Base-by-base conservation (phyloP, 306 rosid species). In the Senna tora region DNA sequence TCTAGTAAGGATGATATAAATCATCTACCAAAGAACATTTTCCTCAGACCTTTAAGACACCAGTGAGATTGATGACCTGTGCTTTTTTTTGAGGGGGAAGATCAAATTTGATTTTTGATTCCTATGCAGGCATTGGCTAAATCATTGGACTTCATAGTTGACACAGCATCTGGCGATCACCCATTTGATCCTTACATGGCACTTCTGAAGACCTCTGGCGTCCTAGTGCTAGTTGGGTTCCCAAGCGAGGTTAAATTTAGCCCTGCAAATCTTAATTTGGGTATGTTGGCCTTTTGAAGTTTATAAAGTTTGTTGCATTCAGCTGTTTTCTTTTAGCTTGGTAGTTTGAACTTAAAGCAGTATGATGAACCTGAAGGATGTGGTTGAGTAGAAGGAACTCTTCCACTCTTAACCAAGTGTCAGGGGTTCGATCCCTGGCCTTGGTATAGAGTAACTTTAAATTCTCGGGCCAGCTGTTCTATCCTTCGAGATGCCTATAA, bases 101-200 rank as follows among this genome's bases (percentile, higher is more conserved):
- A 25, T 57, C 70, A 51, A 63, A 54, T 74, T 47, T 77, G 50
- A 52, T 66, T 60, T 60, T 47, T 13, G 71, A 43, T 34, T 62
- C 42, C 33, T 76, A 4, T 75, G 59, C 76, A 93, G 98, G 87
- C 87, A 5, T 71, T 84, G 83, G 77, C 87, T 6, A 87, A 81
- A 72, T 84, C 97, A 1, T 72, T 87, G 5, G 97, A 93, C 83
- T 93, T 88, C 33, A 80, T 93, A 36, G 30, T 93, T 49, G 97
- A 90, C 80, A 78, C 97, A 19, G 93, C 97, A 25, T 90, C 96
- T 38, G 98, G 98, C 72, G 90, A 88, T 83, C 98, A 93, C 57
- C 86, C 84, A 1, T 88, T 90, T 82, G 97, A 91, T 85, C 89
- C 89, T 55, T 91, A 89, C 80, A 78, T 91, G 95, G 62, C 91